phyloP scores from a whole-genome alignment of 345 rosid genomes.

The Eucalyptus regnans region DNA sequence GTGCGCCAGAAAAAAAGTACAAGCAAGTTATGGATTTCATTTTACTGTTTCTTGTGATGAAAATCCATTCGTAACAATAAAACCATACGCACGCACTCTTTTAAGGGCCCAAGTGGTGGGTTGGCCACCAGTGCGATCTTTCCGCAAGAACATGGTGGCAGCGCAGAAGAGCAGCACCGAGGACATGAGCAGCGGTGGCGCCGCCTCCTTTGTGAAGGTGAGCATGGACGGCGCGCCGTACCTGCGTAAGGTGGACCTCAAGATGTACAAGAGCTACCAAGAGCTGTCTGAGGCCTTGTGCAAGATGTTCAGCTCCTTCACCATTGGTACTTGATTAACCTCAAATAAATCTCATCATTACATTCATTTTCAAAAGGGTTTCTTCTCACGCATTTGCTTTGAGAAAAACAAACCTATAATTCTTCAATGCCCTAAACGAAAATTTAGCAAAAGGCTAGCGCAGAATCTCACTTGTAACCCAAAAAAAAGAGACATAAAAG shows the following conservation, averaged over 20 bases:
- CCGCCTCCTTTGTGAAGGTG: constrained; percentile 63
- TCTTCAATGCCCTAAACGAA: neutral
- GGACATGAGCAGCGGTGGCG: neutral
- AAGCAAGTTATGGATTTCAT: neutral
- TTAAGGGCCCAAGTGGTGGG: constrained; percentile 81
- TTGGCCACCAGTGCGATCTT: constrained; percentile 98
- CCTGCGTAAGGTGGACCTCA: constrained; percentile 79
- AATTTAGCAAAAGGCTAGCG: neutral
- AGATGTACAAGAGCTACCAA: constrained; percentile 53
- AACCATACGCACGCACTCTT: neutral
- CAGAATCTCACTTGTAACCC: neutral
- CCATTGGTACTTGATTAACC: constrained; percentile 23
- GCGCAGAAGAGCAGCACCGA: constrained; percentile 20
- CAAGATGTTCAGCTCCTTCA: constrained; percentile 80
- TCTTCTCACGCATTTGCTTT: neutral
- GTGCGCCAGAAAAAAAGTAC: neutral
- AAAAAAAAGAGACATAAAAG: neutral
- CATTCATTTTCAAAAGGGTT: neutral
- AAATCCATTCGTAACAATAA: neutral
- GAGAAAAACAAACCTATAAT: neutral
- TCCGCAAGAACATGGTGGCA: constrained; percentile 54
- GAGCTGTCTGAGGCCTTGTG: constrained; percentile 58
- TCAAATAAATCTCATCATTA: neutral
- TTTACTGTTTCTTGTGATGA: neutral
- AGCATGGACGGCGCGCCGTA: constrained; percentile 96